Percentiles rank a stretch among this genome's conserved stretches.
Conservation (phyloP, 768 basidiomycete genomes). For the Plicaturopsis crispa region DNA sequence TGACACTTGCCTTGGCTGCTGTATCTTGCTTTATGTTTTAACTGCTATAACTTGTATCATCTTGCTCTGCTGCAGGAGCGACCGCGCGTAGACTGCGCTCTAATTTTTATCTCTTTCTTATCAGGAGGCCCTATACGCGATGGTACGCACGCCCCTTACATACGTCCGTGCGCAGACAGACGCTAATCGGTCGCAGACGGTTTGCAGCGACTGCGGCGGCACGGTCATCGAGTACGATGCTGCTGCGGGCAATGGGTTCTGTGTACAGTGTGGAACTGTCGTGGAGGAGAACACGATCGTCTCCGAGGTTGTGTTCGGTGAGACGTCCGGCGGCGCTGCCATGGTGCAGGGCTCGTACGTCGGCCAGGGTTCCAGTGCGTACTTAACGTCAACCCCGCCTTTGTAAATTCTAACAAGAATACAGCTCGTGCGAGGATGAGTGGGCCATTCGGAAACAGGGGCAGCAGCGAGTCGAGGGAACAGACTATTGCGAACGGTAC, state of each 20-base stretch:
- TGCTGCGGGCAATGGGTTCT: conserved; percentile 81
- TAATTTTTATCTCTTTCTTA: too few relatives aligned
- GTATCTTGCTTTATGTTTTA: too few relatives aligned
- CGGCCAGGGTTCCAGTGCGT: conserved; percentile 83
- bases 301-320: conserved; percentile 92
- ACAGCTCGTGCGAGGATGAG: conserved; percentile 77
- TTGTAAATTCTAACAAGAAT: conserved; percentile 3
- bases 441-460: conserved; percentile 75
- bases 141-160: too few relatives aligned
- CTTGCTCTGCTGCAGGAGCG: too few relatives aligned
- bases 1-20: too few relatives aligned
- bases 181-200: too few relatives aligned
- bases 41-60: too few relatives aligned
- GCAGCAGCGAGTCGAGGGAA: conserved; percentile 76
- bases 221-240: conserved; percentile 82
- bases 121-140: too few relatives aligned
- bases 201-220: conserved; percentile 74
- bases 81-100: too few relatives aligned
- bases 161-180: too few relatives aligned
- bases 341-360: conserved; percentile 95
- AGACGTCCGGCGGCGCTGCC: conserved; percentile 85
- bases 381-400: not conserved
- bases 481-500: conserved; percentile 87
- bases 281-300: conserved; percentile 92
- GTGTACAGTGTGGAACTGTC: conserved; percentile 81